A percentile compares a stretch with the other conserved stretches of the same genome.
These are phyloP conservation scores for Lasiosphaeris hirsuta DNA, from an alignment of 495 filamentous ascomycete genomes.

Conservation along the genomic window DNA sequence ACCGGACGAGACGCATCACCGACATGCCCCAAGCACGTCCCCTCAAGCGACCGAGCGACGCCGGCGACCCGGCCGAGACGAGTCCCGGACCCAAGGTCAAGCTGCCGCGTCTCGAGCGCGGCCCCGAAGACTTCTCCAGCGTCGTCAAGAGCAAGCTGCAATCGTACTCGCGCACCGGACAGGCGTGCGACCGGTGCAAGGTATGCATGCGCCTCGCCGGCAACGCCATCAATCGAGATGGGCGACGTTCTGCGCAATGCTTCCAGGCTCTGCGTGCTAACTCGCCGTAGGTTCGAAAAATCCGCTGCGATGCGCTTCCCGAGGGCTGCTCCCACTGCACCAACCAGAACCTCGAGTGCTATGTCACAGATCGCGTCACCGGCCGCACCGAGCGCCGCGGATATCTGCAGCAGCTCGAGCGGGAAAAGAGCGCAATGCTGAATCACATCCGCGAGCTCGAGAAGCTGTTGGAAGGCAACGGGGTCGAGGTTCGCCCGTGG, in stretches of 20 bases:
- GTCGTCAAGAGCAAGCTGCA: conserved; percentile 62
- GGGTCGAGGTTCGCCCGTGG: conserved; percentile 39
- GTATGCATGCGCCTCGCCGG: conserved; percentile 45
- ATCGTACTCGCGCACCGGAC: conserved; percentile 68
- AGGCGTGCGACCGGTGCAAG: conserved; percentile 91
- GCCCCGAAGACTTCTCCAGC: conserved; percentile 61
- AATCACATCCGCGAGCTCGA: conserved; percentile 49
- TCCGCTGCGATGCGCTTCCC: conserved; percentile 71
- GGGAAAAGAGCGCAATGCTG: conserved; percentile 54
- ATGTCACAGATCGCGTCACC: conserved; percentile 84
- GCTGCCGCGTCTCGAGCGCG: conserved; percentile 45
- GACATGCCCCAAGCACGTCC: conserved; percentile 28
- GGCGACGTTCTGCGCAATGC: not conserved
- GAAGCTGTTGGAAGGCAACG: conserved; percentile 39
- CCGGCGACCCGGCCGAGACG: conserved; percentile 27
- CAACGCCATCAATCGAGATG: not conserved
- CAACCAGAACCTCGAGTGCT: conserved; percentile 67
- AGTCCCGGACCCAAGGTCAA: conserved; percentile 39
- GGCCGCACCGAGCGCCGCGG: conserved; percentile 75
- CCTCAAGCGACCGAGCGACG: conserved; percentile 43
- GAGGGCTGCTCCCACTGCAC: conserved; percentile 74
- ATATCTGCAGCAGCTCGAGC: conserved; percentile 62
- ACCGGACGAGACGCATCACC: conserved; percentile 1
- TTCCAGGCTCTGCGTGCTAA: conserved; percentile 1
- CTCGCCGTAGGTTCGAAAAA: conserved; percentile 67